Evolutionary conservation across 2,329 filamentous ascomycete species (phyloP).

Genomic region (Aureobasidium namibiae): DNA sequence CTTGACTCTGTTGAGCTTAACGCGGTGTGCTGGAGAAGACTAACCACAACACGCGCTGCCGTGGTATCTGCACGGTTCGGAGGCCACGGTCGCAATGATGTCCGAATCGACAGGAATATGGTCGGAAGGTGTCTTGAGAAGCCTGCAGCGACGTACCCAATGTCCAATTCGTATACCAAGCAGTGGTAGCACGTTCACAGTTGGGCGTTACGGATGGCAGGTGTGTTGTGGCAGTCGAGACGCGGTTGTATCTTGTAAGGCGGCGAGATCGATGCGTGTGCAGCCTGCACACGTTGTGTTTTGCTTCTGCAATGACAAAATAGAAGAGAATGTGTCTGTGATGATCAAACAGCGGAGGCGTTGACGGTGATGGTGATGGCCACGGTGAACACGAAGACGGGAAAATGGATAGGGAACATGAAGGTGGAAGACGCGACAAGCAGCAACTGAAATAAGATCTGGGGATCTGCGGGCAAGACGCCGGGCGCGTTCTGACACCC

Average conservation of each 20-base stretch:
- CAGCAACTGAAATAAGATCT: neutral
- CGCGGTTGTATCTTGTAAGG: neutral
- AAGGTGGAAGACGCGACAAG: neutral
- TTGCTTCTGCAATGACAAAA: neutral
- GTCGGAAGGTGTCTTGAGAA: neutral
- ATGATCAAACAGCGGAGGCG: neutral
- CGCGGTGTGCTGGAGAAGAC: too few species aligned
- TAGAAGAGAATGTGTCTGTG: neutral
- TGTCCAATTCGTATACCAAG: neutral
- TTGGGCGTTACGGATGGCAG: conserved; percentile 1
- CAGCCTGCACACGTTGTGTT: neutral
- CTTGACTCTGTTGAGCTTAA: too few species aligned
- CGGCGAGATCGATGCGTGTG: neutral
- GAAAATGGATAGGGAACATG: neutral
- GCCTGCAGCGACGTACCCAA: neutral
- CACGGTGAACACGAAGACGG: too few species aligned
- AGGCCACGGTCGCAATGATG: neutral
- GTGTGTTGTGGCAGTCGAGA: neutral
- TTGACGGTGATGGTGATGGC: too few species aligned
- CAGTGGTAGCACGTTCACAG: neutral
- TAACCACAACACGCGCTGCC: too few species aligned
- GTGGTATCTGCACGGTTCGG: neutral
- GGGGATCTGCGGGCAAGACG: neutral
- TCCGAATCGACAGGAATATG: neutral
- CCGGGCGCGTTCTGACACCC: conserved; percentile 3